Evolutionary conservation across 345 rosid genomes (phyloP).

Genomic region (Citrus australasica): DNA sequence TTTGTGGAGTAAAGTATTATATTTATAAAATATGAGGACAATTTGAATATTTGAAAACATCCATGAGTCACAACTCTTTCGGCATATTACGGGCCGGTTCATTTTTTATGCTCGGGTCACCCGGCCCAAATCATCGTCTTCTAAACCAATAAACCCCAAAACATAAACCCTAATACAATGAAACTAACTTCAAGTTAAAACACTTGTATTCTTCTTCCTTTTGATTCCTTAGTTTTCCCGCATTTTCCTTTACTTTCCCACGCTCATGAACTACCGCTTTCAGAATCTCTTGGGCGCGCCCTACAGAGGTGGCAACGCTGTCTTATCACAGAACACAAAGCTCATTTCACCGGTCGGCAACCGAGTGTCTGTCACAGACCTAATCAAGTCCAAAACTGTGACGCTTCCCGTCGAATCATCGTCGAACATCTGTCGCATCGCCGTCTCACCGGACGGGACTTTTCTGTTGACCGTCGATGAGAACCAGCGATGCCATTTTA

Average conservation of each 20-base stretch:
- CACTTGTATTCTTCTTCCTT: not conserved
- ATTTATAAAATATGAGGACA: too few species aligned
- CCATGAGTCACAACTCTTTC: not conserved
- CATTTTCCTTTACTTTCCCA: slow-evolving; percentile 2
- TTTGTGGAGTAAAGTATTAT: too few species aligned
- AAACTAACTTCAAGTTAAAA: not conserved
- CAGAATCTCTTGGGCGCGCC: slow-evolving; percentile 90
- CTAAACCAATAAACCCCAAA: not conserved
- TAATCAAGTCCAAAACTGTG: slow-evolving; percentile 60
- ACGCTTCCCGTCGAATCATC: slow-evolving; percentile 68
- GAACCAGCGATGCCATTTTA: slow-evolving; percentile 68
- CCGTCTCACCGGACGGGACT: slow-evolving; percentile 71
- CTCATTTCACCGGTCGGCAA: slow-evolving; percentile 86
- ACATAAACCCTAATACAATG: not conserved
- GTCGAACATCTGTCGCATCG: slow-evolving; percentile 66
- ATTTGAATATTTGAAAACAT: too few species aligned
- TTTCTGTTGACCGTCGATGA: slow-evolving; percentile 84
- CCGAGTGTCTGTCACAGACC: slow-evolving; percentile 88
- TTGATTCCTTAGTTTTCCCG: not conserved
- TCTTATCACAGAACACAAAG: slow-evolving; percentile 55
- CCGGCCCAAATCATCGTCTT: not conserved
- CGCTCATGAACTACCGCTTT: slow-evolving; percentile 74
- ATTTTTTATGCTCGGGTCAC: not conserved
- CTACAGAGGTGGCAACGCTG: slow-evolving; percentile 82
- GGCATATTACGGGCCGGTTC: not conserved